Base-by-base conservation (phyloP, 345 rosid species). In the Hibiscus mutabilis region DNA sequence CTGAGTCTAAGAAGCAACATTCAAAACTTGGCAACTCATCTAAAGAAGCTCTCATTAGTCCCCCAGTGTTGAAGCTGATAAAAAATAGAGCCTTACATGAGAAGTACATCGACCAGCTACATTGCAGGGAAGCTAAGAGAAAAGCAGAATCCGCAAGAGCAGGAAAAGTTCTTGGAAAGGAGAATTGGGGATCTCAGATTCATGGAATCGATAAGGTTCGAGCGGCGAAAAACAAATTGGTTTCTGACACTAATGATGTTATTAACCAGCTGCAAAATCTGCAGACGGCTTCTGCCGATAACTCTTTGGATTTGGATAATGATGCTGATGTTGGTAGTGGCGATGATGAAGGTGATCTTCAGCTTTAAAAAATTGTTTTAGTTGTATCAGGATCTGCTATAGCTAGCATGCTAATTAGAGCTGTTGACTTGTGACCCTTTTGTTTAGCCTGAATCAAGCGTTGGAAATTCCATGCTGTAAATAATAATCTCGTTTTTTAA, bases 61-160 rank as follows among this genome's bases (percentile, higher is more conserved):
- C 97, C 6, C 88, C 85, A 16, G 92, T 87, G 5, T 61, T 89
- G 75, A 90, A 90, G 69, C 91, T 47, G 76, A 84, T 89, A 0
- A 84, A 88, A 71, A 89, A 87, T 82, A 84, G 68, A 68, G 88
- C 85, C 15, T 82, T 90, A 77, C 97, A 91, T 79, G 97, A 94
- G 80, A 89, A 83, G 79, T 89, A 90, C 71, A 88, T 89, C 8
- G 93, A 91, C 73, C 89, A 81, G 60, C 81, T 90, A 47, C 93
- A 87, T 75, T 46, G 42, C 63, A 85, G 98, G 81, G 98, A 93
- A 68, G 96, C 92, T 51, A 89, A 85, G 82, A 81, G 98, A 82
- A 86, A 80, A 74, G 79, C 85, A 3, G 86, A 75, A 49, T 70
- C 72, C 58, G 74, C 42, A 52, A 71, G 77, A 31, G 70, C 51